Evolutionary conservation across 148 eudicot genomes (phyloP).

Genomic region (Rhododendron ovatum): DNA sequence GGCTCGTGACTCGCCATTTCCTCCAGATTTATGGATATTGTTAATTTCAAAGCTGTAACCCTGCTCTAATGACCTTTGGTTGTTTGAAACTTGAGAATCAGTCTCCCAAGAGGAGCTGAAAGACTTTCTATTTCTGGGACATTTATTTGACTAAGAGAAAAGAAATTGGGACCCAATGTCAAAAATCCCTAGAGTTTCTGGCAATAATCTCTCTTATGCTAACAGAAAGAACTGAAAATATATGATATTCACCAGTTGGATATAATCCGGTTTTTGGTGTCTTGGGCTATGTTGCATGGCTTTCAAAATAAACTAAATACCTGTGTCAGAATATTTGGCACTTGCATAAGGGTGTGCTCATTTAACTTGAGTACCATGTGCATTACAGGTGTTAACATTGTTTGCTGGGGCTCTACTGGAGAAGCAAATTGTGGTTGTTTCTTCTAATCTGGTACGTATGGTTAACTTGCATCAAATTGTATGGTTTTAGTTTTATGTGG

Average conservation of each 20-base stretch:
- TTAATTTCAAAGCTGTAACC: not conserved
- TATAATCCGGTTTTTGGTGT: not conserved
- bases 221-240: not conserved
- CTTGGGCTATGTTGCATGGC: not conserved
- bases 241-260: not conserved
- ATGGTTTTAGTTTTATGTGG: conserved; percentile 3
- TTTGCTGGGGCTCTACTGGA: conserved; percentile 87
- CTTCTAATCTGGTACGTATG: conserved; percentile 79
- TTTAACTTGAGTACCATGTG: conserved; percentile 4
- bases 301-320: not conserved
- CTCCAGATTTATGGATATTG: not conserved
- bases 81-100: not conserved
- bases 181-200: not conserved
- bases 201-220: not conserved
- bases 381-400: conserved; percentile 75
- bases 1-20: not conserved
- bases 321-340: not conserved
- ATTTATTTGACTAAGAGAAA: not conserved
- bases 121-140: not conserved
- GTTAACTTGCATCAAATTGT: conserved; percentile 10
- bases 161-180: not conserved
- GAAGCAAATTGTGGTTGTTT: conserved; percentile 81
- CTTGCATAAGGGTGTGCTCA: not conserved
- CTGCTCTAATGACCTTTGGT: conserved; percentile 7
- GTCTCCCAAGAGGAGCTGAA: not conserved